Conservation (phyloP, 768 basidiomycete genomes). For the Lactarius indigo region DNA sequence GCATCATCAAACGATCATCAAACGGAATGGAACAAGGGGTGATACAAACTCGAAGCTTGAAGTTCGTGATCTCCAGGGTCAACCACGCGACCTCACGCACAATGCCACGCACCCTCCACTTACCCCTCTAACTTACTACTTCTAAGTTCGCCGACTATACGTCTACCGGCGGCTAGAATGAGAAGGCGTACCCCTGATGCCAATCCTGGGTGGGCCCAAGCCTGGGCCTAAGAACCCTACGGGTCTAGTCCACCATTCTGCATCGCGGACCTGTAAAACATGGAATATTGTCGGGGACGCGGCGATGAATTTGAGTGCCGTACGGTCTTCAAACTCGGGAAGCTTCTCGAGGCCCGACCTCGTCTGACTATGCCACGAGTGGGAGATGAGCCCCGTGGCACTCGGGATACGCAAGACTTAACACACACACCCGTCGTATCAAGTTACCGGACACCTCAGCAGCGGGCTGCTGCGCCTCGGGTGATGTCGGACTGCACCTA, state of each 20-base stretch:
- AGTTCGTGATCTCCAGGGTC: not conserved
- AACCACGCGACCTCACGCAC: not conserved
- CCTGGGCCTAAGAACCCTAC: not conserved
- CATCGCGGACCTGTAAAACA: not conserved
- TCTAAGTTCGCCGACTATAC: not conserved
- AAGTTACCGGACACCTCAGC: too few relatives aligned
- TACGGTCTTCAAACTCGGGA: not conserved
- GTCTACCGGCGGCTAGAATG: not conserved
- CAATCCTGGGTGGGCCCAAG: not conserved
- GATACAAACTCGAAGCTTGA: not conserved
- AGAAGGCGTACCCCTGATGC: not conserved
- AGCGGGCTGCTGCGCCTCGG: not conserved
- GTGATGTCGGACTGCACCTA: too few relatives aligned
- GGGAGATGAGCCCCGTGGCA: not conserved
- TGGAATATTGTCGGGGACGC: not conserved
- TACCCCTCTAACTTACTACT: not conserved
- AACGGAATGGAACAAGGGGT: not conserved
- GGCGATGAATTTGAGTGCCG: not conserved
- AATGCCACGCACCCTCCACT: too few relatives aligned
- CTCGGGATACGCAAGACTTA: too few relatives aligned
- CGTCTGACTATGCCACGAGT: not conserved
- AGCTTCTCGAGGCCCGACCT: not conserved
- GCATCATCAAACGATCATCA: too few relatives aligned
- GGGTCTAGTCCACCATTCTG: not conserved
- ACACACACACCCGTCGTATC: too few relatives aligned